Evolutionary conservation across 108 stramenopile species (phyloP), one percentile per base, ranked within the genome.

Genomic region (Skeletonema tropicum): DNA sequence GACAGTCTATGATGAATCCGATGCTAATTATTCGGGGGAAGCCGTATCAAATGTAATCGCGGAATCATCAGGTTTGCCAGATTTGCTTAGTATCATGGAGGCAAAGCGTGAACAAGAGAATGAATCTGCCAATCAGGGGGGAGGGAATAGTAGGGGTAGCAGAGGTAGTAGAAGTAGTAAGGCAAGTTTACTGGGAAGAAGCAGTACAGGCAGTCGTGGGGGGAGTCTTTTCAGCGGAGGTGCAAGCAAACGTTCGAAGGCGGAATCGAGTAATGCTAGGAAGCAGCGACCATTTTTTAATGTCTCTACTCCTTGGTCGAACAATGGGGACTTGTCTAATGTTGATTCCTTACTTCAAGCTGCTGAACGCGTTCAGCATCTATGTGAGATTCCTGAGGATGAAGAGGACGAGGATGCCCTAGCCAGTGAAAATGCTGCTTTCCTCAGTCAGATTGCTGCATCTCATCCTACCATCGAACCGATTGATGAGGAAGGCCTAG

Each of bases 311-410:
- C 73, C 79, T 8, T 73, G 70, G 23, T 59, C 62, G 19, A 66
- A 39, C 11, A 55, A 69, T 41, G 26, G 57, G 41, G 71, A 58
- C 12, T 48, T 59, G 49, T 83, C 75, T 5, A 83, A 68, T 42
- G 36, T 76, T 36, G 75, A 83, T 38, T 49, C 66, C 38, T 19
- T 76, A 55, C 73, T 76, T 69, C 67, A 74, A 41, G 80, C 60
- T 13, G 73, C 63, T 14, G 80, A 81, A 57, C 60, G 70, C 21
- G 73, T 81, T n/a, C 69, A 70, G 52, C 73, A 81, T 21, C 57
- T 81, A 25, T 81, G 80, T 46, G 48, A 81, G 45, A 81, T 81
- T 19, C 68, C 73, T 59, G 80, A 81, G 35, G 73, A 74, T 42
- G 80, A 81, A 61, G 21, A 29, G 12, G 73, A 69, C 0, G 80